Evolutionary conservation across 345 rosid genomes (phyloP).

Genomic region (Bruguiera gymnorhiza): DNA sequence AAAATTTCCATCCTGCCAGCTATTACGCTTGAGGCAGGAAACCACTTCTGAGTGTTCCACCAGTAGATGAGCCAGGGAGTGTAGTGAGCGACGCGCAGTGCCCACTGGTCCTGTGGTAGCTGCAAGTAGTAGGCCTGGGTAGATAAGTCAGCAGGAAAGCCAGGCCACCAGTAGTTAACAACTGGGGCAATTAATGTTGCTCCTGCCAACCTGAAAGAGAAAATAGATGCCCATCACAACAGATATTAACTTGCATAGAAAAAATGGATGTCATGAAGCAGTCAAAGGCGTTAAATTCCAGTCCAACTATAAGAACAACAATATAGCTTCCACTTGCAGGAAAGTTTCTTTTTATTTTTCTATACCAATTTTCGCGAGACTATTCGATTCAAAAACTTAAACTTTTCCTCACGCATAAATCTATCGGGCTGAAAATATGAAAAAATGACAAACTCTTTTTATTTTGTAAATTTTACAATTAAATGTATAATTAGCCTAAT

Average conservation of each 20-base stretch:
- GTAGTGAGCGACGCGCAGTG: slow-evolving; percentile 17
- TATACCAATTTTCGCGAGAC: too few relatives aligned
- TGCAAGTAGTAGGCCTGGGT: slow-evolving; percentile 20
- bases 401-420: too few relatives aligned
- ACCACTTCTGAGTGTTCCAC: slow-evolving; percentile 30
- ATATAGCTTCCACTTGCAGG: neutral
- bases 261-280: neutral
- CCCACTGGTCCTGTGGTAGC: slow-evolving; percentile 23
- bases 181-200: slow-evolving; percentile 23
- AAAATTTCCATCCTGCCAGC: slow-evolving; percentile 5
- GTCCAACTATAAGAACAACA: neutral
- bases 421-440: too few relatives aligned
- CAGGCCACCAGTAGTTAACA: slow-evolving; percentile 34
- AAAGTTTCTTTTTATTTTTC: too few relatives aligned
- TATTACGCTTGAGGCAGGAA: slow-evolving; percentile 22
- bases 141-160: slow-evolving; percentile 24
- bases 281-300: neutral
- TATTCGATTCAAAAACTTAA: too few relatives aligned
- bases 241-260: neutral
- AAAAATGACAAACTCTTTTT: too few relatives aligned
- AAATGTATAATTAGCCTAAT: too few relatives aligned
- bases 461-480: too few relatives aligned
- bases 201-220: slow-evolving; percentile 24
- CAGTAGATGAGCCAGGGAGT: slow-evolving; percentile 24
- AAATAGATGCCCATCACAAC: neutral